phyloP scores from a whole-genome alignment of 179 eudicot genomes.

The Beta lomatogona region DNA sequence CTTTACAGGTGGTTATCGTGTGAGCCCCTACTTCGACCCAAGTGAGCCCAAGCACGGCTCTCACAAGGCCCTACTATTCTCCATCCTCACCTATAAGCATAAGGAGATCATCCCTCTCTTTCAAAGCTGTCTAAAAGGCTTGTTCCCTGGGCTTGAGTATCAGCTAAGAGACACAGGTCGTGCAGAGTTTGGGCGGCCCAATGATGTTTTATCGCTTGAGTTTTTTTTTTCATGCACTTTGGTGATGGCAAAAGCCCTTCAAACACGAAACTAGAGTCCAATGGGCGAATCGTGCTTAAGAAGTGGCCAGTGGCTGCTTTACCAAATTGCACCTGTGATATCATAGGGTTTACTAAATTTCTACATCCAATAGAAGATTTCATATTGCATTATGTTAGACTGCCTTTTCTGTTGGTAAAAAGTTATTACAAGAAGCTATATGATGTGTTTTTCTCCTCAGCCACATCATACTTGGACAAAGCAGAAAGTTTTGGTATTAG shows the following conservation, averaged over 20 bases:
- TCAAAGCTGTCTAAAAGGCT: conserved; percentile 19
- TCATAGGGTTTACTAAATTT: conserved; percentile 40
- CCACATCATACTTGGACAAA: conserved; percentile 36
- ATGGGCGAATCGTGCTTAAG: conserved; percentile 37
- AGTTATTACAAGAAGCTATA: conserved; percentile 44
- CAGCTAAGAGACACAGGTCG: neutral
- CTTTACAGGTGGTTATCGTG: conserved; percentile 58
- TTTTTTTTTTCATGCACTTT: conserved; percentile 41
- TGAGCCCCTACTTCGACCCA: conserved; percentile 64
- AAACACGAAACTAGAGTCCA: conserved; percentile 26
- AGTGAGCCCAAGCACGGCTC: conserved; percentile 50
- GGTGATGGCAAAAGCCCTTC: conserved; percentile 36
- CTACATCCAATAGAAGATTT: conserved; percentile 53
- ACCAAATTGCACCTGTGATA: conserved; percentile 43
- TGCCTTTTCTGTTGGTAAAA: conserved; percentile 44
- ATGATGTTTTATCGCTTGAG: conserved; percentile 44
- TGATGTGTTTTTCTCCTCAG: conserved; percentile 33
- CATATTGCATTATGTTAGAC: conserved; percentile 35
- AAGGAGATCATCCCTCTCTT: conserved; percentile 39
- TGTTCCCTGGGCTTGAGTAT: conserved; percentile 42
- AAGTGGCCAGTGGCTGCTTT: conserved; percentile 34
- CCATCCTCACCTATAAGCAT: conserved; percentile 18
- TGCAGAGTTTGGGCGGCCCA: conserved; percentile 37
- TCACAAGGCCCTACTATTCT: no score
- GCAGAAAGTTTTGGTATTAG: conserved; percentile 43